Percentiles rank a stretch among this genome's conserved stretches.
Conservation (phyloP, 805 yeast genomes). For the Ogataea salicorniae region DNA sequence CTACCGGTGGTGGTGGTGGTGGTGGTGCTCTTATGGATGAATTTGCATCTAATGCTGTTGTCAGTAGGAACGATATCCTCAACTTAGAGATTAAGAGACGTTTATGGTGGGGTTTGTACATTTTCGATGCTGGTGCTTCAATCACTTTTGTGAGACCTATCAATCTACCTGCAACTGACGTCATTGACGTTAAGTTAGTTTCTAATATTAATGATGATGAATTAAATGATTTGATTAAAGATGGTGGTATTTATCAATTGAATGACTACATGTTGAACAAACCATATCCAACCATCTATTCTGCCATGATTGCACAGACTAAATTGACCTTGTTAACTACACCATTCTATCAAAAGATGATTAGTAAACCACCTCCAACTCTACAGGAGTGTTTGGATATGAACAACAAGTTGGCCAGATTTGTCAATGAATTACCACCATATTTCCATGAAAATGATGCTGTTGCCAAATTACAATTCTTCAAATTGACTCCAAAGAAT, state of each 20-base stretch:
- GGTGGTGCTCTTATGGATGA: background rate
- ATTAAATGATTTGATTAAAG: slow-evolving; percentile 25
- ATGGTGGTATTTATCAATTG: slow-evolving; percentile 10
- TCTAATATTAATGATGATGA: slow-evolving; percentile 44
- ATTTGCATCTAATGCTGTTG: slow-evolving; percentile 15
- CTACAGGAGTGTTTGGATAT: slow-evolving; percentile 46
- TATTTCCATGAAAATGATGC: slow-evolving; percentile 41
- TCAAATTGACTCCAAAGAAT: slow-evolving; percentile 19
- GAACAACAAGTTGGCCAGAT: slow-evolving; percentile 38
- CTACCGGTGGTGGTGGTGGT: background rate
- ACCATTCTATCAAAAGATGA: slow-evolving; percentile 43
- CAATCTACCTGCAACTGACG: slow-evolving; percentile 41
- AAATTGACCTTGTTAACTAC: slow-evolving; percentile 43
- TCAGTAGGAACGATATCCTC: slow-evolving; percentile 32
- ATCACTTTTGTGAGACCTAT: slow-evolving; percentile 64
- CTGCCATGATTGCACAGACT: slow-evolving; percentile 53
- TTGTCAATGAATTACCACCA: slow-evolving; percentile 39
- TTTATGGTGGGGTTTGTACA: slow-evolving; percentile 64
- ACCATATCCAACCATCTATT: slow-evolving; percentile 48
- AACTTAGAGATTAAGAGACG: slow-evolving; percentile 54
- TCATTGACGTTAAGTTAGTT: slow-evolving; percentile 47
- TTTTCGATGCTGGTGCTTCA: slow-evolving; percentile 60
- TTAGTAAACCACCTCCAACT: slow-evolving; percentile 43
- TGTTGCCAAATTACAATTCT: slow-evolving; percentile 22
- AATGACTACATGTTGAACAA: slow-evolving; percentile 21